Evolutionary conservation across 148 eudicot species (phyloP).

Genomic region (Camellia lanceoleosa): DNA sequence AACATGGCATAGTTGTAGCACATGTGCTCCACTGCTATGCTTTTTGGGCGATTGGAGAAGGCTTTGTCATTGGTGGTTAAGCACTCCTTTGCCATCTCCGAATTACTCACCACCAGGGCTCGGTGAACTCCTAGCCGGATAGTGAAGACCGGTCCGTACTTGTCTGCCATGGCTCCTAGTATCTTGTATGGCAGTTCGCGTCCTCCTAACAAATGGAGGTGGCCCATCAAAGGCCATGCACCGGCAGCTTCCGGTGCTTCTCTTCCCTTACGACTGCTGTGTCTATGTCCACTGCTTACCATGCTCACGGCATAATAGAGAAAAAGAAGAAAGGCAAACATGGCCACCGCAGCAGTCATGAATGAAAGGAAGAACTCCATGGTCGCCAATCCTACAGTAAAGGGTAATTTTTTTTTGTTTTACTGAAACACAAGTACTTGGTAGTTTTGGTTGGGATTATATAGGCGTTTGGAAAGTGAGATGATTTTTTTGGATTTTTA

Average conservation of each 20-base stretch:
- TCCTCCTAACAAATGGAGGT: background rate
- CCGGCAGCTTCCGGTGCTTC: constrained; percentile 10
- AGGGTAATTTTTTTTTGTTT: too few relatives aligned
- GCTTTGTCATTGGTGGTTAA: background rate
- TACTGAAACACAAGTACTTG: too few relatives aligned
- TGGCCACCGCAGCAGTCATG: background rate
- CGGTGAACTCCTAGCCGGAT: constrained; percentile 9
- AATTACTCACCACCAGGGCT: background rate
- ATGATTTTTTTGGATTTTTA: too few relatives aligned
- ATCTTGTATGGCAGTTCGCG: background rate
- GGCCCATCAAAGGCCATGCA: constrained; percentile 11
- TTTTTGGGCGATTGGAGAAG: constrained; percentile 19
- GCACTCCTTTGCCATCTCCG: background rate
- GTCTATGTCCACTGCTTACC: background rate
- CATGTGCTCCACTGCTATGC: constrained; percentile 16
- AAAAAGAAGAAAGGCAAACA: background rate
- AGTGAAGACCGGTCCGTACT: background rate
- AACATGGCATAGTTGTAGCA: constrained; percentile 36
- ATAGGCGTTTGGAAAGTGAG: too few relatives aligned
- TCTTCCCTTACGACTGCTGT: background rate
- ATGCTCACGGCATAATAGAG: background rate
- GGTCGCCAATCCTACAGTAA: background rate
- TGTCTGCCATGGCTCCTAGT: constrained; percentile 12
- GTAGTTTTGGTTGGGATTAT: too few relatives aligned
- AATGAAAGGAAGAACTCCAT: constrained; percentile 5